Conservation (phyloP, 2,329 filamentous ascomycete genomes). For the Venturia asperata region DNA sequence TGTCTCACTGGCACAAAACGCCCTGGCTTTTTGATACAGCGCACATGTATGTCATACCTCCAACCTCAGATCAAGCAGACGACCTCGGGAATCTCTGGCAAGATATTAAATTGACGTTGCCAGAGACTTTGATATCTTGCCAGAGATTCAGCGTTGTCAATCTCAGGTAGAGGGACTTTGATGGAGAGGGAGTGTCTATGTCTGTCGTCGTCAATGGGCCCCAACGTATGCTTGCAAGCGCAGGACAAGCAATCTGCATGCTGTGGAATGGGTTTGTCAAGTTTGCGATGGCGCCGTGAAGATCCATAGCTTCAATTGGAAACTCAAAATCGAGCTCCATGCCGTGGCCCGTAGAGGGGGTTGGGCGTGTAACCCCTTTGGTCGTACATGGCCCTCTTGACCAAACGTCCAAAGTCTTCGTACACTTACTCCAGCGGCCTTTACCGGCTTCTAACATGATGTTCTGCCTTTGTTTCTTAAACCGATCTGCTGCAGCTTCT, state of each 20-base stretch:
- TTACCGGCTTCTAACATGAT: not conserved
- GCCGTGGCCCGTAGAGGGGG: slow-evolving; percentile 1
- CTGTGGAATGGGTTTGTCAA: slow-evolving; percentile 7
- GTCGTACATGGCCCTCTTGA: not conserved
- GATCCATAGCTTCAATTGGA: slow-evolving; percentile 1
- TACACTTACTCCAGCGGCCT: not conserved
- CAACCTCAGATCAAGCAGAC: not conserved
- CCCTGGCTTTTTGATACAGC: not conserved
- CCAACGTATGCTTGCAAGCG: not conserved
- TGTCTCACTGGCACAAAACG: not conserved
- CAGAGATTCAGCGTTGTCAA: not conserved
- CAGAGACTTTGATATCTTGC: not conserved
- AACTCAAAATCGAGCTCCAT: not conserved
- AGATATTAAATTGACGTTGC: not conserved
- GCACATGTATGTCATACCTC: not conserved
- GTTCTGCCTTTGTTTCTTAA: not conserved
- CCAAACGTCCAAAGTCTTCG: not conserved
- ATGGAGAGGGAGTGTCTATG: not conserved
- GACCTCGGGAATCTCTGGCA: not conserved
- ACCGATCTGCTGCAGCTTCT: not conserved
- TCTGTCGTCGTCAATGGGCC: not conserved
- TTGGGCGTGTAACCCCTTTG: not conserved
- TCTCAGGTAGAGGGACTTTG: not conserved
- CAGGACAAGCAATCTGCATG: not conserved
- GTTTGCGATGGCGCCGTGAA: slow-evolving; percentile 1